Evolutionary conservation across 257 asterid species (phyloP).

Genomic region (Agastache rugosa): DNA sequence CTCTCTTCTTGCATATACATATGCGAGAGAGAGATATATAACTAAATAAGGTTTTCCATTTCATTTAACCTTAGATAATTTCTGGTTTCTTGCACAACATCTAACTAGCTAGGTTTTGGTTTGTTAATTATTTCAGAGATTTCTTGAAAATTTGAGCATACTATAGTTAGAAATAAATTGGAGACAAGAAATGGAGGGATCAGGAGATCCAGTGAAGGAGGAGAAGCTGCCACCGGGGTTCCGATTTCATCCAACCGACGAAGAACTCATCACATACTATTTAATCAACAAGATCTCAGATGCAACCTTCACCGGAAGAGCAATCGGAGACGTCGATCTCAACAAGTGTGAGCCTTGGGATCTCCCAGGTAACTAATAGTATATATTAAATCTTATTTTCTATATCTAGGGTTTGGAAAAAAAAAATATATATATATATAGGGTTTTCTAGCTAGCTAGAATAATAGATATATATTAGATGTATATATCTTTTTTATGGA

Average conservation of each 20-base stretch:
- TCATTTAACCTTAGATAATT: not conserved
- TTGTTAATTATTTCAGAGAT: constrained; percentile 1
- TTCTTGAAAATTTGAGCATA: constrained; percentile 40
- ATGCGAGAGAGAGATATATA: not conserved
- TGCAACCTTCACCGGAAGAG: constrained; percentile 71
- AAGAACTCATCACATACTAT: constrained; percentile 86
- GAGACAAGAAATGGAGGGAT: constrained; percentile 54
- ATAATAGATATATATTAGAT: not conserved
- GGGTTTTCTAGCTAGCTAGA: constrained; percentile 3
- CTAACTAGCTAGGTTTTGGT: constrained; percentile 47
- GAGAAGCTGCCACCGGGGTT: constrained; percentile 85
- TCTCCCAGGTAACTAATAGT: constrained; percentile 71
- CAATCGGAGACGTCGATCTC: constrained; percentile 90
- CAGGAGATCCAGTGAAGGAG: constrained; percentile 50
- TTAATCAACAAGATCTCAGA: constrained; percentile 79
- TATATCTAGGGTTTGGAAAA: constrained; percentile 37
- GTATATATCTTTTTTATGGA: not conserved
- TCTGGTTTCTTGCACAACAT: constrained; percentile 10
- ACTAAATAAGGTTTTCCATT: constrained; percentile 1
- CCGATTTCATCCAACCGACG: constrained; percentile 87
- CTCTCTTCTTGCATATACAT: constrained; percentile 22
- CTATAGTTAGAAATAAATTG: constrained; percentile 36
- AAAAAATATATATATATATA: too few relatives aligned
- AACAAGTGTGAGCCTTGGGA: constrained; percentile 97
- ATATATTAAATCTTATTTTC: not conserved